Evolutionary conservation across 192 early-diverging fungal species (phyloP).

Genomic region (Diversispora epigaea): DNA sequence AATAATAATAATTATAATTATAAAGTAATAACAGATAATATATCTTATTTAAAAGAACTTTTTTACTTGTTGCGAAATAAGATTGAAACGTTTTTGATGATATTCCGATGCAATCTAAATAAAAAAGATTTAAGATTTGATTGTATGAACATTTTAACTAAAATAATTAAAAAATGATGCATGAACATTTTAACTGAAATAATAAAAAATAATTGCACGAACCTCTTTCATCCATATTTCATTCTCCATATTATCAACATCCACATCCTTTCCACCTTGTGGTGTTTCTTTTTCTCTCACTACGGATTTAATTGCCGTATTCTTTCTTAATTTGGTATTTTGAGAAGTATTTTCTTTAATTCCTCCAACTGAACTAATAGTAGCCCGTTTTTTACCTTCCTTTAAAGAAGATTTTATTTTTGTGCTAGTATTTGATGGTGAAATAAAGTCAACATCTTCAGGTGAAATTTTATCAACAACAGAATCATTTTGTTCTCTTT

Average conservation of each 20-base stretch:
- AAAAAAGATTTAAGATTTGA: neutral
- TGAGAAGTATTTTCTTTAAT: neutral
- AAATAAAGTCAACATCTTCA: too few relatives aligned
- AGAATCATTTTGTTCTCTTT: too few relatives aligned
- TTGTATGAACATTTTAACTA: neutral
- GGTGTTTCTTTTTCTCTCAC: neutral
- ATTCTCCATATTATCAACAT: conserved; percentile 14
- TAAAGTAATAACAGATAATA: neutral
- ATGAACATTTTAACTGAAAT: neutral
- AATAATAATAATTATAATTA: too few relatives aligned
- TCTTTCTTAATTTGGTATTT: neutral
- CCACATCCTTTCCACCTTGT: neutral
- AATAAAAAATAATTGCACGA: neutral
- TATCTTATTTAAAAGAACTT: neutral
- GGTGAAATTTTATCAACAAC: too few relatives aligned
- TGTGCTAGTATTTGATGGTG: too few relatives aligned
- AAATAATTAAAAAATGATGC: too few relatives aligned
- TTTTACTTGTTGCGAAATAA: conserved; percentile 14
- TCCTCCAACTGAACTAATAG: conserved; percentile 26
- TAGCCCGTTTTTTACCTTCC: conserved; percentile 34
- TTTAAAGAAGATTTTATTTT: too few relatives aligned
- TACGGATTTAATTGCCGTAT: neutral
- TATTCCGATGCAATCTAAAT: conserved; percentile 15
- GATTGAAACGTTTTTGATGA: conserved; percentile 10
- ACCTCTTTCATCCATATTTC: conserved; percentile 24